Evolutionary conservation across 495 filamentous ascomycete genomes (phyloP).

Genomic region (Penicillium arizonense): DNA sequence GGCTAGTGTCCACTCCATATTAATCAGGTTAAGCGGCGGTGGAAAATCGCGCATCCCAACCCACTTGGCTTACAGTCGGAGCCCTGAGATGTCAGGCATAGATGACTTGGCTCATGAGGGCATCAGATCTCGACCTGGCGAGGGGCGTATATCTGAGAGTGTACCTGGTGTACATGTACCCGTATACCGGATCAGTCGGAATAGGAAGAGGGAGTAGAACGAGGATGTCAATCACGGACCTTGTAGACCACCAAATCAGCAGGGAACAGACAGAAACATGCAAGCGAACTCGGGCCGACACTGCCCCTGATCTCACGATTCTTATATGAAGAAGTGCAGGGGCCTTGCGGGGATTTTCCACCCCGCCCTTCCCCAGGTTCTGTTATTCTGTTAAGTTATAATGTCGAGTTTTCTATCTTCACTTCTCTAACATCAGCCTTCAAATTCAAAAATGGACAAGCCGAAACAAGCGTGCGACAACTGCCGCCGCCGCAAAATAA

Average conservation of each 20-base stretch:
- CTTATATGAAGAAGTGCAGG: slow-evolving; percentile 9
- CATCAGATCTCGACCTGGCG: no score
- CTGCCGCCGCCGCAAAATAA: slow-evolving; percentile 46
- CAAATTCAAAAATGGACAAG: no score
- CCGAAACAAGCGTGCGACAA: slow-evolving; percentile 47
- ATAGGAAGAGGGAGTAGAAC: no score
- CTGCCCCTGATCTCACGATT: no score
- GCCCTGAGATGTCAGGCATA: not conserved
- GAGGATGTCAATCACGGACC: no score
- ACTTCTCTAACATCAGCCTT: no score
- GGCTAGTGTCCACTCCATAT: slow-evolving; percentile 6
- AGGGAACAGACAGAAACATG: not conserved
- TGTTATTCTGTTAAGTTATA: slow-evolving; percentile 3
- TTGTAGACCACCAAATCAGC: no score
- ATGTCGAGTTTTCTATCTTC: not conserved
- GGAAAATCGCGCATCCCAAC: slow-evolving; percentile 21
- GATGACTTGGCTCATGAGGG: not conserved
- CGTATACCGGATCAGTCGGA: no score
- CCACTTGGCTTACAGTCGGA: not conserved
- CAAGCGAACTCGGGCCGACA: no score
- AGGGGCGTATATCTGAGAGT: no score
- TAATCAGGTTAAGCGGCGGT: slow-evolving; percentile 1
- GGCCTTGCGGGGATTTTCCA: slow-evolving; percentile 19
- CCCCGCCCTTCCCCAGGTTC: slow-evolving; percentile 26
- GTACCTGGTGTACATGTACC: no score